These are phyloP conservation scores for Cercospora canescens DNA, from an alignment of 2,329 filamentous ascomycete species.

Conservation along the genomic window DNA sequence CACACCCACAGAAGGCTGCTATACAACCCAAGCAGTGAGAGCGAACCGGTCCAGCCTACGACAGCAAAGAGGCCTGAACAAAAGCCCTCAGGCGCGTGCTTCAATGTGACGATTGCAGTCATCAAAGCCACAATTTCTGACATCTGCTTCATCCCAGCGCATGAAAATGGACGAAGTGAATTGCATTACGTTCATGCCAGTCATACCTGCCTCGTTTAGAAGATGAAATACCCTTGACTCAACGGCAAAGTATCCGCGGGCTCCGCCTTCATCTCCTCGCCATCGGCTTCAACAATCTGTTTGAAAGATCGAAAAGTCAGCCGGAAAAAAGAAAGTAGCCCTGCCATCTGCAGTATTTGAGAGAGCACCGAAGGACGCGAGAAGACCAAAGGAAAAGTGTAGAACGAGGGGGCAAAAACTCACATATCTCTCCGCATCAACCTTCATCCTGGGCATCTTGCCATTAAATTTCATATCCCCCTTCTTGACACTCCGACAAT, in stretches of 20 bases:
- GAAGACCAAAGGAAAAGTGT: not conserved
- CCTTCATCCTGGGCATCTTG: slow-evolving; percentile 78
- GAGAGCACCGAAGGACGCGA: not conserved
- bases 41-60: too few species aligned
- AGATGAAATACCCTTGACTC: slow-evolving; percentile 76
- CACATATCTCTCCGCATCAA: slow-evolving; percentile 86
- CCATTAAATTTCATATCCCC: slow-evolving; percentile 90
- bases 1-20: too few species aligned
- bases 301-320: slow-evolving; percentile 17
- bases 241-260: slow-evolving; percentile 71
- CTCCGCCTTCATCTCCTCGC: slow-evolving; percentile 69
- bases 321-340: too few species aligned
- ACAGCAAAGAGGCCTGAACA: too few species aligned
- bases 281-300: slow-evolving; percentile 77
- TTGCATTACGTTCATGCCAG: too few species aligned
- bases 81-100: too few species aligned
- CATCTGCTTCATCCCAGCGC: too few species aligned
- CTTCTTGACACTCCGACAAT: slow-evolving; percentile 75
- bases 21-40: too few species aligned
- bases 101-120: too few species aligned
- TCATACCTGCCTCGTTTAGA: slow-evolving; percentile 2
- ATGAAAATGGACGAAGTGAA: too few species aligned
- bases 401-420: too few species aligned
- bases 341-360: not conserved
- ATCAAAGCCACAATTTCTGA: too few species aligned